A percentile compares a stretch with the other conserved stretches of the same genome.
phyloP scores from a whole-genome alignment of 306 rosid genomes.

The Quercus wislizeni region DNA sequence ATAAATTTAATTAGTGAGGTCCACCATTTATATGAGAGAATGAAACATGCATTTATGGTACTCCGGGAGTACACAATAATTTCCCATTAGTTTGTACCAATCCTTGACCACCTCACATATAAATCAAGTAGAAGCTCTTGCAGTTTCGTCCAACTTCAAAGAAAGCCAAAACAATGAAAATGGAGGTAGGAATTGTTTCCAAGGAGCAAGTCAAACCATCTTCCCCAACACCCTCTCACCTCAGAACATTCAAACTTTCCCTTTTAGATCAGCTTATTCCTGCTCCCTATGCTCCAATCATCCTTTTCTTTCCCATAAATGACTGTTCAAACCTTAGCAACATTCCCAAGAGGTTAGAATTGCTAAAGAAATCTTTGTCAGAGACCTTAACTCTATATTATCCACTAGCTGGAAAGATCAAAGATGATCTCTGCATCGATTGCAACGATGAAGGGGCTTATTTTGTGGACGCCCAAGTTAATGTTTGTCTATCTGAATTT shows the following conservation, averaged over 20 bases:
- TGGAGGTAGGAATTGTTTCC: slow-evolving; percentile 13
- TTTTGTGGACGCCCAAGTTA: slow-evolving; percentile 28
- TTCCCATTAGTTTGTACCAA: background rate
- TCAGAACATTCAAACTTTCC: slow-evolving; percentile 27
- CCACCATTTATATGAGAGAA: too few species aligned
- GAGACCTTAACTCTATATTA: slow-evolving; percentile 25
- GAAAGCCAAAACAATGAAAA: background rate
- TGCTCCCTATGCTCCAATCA: slow-evolving; percentile 30
- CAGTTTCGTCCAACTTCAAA: background rate
- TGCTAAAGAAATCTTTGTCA: slow-evolving; percentile 26
- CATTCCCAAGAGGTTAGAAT: background rate
- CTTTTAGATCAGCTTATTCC: slow-evolving; percentile 41
- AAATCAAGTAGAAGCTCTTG: background rate
- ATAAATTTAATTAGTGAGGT: too few species aligned
- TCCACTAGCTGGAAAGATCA: slow-evolving; percentile 40
- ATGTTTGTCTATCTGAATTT: slow-evolving; percentile 11
- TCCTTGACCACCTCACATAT: background rate
- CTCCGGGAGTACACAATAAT: too few species aligned
- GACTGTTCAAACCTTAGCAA: background rate
- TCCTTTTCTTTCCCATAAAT: slow-evolving; percentile 28
- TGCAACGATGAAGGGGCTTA: slow-evolving; percentile 36
- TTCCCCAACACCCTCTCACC: slow-evolving; percentile 36
- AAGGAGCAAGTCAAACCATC: slow-evolving; percentile 35
- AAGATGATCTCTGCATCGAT: slow-evolving; percentile 15
- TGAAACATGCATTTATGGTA: too few species aligned